Percentiles rank a stretch among this genome's conserved stretches.
These are phyloP conservation scores for Blastobotrys peoriensis DNA, from an alignment of 805 yeast genomes.

Conservation along the genomic window DNA sequence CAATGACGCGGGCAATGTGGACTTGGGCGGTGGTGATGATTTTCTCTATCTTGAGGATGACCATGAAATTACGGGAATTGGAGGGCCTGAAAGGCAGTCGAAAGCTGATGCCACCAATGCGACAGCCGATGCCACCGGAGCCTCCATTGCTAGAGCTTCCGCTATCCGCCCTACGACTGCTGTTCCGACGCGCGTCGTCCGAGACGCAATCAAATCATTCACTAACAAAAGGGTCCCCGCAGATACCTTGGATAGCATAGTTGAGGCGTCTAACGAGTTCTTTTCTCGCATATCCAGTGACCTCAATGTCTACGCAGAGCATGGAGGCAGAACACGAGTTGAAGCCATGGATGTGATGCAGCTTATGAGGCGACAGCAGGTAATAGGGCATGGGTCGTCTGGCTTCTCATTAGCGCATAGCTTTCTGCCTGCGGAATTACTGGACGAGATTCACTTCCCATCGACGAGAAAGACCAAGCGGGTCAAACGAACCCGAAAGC, in stretches of 20 bases:
- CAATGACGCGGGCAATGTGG: background rate
- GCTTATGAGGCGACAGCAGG: slow-evolving; percentile 30
- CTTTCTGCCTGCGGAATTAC: slow-evolving; percentile 28
- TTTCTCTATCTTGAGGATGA: background rate
- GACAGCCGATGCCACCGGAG: no score
- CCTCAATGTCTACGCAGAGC: slow-evolving; percentile 30
- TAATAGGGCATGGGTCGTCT: slow-evolving; percentile 17
- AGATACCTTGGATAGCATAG: slow-evolving; percentile 23
- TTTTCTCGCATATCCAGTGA: slow-evolving; percentile 28
- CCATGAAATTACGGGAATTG: background rate
- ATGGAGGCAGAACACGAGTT: slow-evolving; percentile 27
- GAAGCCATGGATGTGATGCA: slow-evolving; percentile 25
- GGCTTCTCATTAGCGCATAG: slow-evolving; percentile 26
- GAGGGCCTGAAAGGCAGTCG: no score
- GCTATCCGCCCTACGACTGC: slow-evolving; percentile 9
- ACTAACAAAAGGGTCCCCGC: slow-evolving; percentile 9
- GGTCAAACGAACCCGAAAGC: no score
- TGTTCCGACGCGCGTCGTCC: slow-evolving; percentile 13
- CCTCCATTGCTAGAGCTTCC: no score
- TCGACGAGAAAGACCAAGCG: no score
- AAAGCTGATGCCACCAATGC: no score
- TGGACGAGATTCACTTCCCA: slow-evolving; percentile 8
- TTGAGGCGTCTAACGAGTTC: slow-evolving; percentile 25
- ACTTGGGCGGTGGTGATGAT: background rate
- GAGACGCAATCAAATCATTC: slow-evolving; percentile 13